Base-by-base conservation (phyloP, 1,139 yeast species). In the Lodderomyces beijingensis region DNA sequence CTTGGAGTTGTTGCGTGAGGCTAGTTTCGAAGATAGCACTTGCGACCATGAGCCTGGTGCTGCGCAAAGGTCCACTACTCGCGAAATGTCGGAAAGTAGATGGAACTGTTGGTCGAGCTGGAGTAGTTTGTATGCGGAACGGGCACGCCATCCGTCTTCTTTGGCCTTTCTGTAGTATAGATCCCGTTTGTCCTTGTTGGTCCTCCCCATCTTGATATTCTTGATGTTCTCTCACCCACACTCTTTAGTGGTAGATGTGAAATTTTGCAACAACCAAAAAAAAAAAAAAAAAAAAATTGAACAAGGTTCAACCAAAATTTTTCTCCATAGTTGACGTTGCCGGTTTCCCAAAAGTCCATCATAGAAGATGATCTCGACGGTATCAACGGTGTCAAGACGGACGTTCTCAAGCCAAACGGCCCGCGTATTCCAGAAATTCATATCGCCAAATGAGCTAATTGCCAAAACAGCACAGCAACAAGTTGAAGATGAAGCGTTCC, bases 1-100 rank as follows among this genome's bases (percentile, higher is more conserved):
- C 51, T 82, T 82, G 10, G 25, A 23, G 12, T 9, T 23, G 10
- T 19, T 19, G 21, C 9, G 7, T 3, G 28, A 13, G 6, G 16
- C 11, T 28, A 86, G 59, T 43, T 79, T 81, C 40, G 84, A 61
- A 7, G 94, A 77, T n/a, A 91, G 70, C 1, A 91, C 98, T 53
- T 91, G 98, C 2, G 95, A 85, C 98, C 98, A 91, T 4, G 96
- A 87, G 2, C 98, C 98, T 1, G 98, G 98, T 4, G 98, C 98
- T 13, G 98, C 98, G 69, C 98, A 91, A 26, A 91, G 68, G 59
- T 91, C 98, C 7, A 91, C 98, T 5, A 91, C 98, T 45, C 96
- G 65, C 28, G 69, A 68, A 24, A 87, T 76, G 23, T 32, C 30
- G 34, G 78, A 70, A 47, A 91, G 83, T 9, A 91, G 69, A 43